These are phyloP conservation scores for Candida broadrunensis DNA, from an alignment of 805 yeast species.

Conservation along the genomic window DNA sequence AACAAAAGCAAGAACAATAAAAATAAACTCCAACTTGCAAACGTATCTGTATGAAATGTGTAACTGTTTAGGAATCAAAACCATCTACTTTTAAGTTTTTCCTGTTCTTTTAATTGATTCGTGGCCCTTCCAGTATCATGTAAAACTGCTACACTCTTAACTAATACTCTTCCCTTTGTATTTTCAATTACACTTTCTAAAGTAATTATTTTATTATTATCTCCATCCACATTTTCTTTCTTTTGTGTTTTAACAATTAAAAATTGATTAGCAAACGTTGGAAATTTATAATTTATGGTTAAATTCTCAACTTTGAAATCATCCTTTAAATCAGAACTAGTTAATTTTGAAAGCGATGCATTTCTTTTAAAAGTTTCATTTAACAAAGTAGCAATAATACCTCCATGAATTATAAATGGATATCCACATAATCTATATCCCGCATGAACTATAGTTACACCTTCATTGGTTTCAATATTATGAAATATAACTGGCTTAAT, in stretches of 20 bases:
- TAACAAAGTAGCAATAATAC: constrained; percentile 74
- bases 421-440: constrained; percentile 82
- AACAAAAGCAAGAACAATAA: no score
- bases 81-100: constrained; percentile 5
- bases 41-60: no score
- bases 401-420: constrained; percentile 88
- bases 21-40: no score
- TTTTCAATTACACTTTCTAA: constrained; percentile 55
- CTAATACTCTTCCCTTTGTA: constrained; percentile 52
- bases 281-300: constrained; percentile 57
- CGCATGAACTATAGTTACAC: constrained; percentile 66
- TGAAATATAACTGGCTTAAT: constrained; percentile 70
- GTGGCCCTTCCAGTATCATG: constrained; percentile 32
- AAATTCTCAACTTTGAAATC: constrained; percentile 48
- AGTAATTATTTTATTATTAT: constrained; percentile 28
- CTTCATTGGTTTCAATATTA: constrained; percentile 52
- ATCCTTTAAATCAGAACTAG: constrained; percentile 36
- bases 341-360: constrained; percentile 37
- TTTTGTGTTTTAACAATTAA: constrained; percentile 55
- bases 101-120: constrained; percentile 8
- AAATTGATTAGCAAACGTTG: constrained; percentile 78
- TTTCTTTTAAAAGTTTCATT: constrained; percentile 71
- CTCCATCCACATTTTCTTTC: constrained; percentile 22
- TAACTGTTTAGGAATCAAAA: no score
- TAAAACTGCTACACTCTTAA: constrained; percentile 53